Base-by-base conservation (phyloP, 108 stramenopile genomes). In the Fistulifera solaris region DNA sequence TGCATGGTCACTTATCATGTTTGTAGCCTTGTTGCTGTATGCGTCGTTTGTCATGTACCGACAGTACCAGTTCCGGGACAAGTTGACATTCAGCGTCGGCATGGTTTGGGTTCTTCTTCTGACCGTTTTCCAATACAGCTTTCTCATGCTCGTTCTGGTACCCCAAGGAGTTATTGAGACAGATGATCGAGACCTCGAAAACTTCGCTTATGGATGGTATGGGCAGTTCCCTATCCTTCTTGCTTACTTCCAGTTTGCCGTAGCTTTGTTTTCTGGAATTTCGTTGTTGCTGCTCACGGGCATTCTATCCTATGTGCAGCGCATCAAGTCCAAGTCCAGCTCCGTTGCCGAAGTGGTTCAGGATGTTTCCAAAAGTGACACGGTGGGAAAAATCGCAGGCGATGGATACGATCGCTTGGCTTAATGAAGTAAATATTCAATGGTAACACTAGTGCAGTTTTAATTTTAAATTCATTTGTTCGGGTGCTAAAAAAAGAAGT, bases 121-220 rank as follows among this genome's bases (percentile, higher is more conserved):
- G 60, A 68, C 31, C 6, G 31, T 35, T 8, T 35, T 35, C 31
- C 31, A 35, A 8, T 35, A 35, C 31, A 35, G 31, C 8, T 35
- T 35, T 8, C 31, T 35, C 31, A 35, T 68, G 22, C 63, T 75
- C 27, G 43, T 75, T 16, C 61, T 75, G 16, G 40, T 66, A 10
- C 52, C 48, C 8, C 61, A 73, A 41, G 75, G 72, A 19, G 56
- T 72, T 0, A 59, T 77, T 25, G 56, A 40, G 21, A 67, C 52
- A 2, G 68, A 79, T 18, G 68, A 69, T 38, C 63, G 78, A 13
- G 60, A 51, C 35, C 55, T 75, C 31, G 78, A 80, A 47, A 62
- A 76, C 31, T 58, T 52, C 16, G 47, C 63, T 48, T 80, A 76
- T 42, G 78, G 78, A n/a, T 80, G 74, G 74, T 80, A 76, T 59